A percentile compares a stretch with the other conserved stretches of the same genome.
These are phyloP conservation scores for Claviceps pusilla DNA, from an alignment of 2,329 filamentous ascomycete genomes.

Conservation along the genomic window DNA sequence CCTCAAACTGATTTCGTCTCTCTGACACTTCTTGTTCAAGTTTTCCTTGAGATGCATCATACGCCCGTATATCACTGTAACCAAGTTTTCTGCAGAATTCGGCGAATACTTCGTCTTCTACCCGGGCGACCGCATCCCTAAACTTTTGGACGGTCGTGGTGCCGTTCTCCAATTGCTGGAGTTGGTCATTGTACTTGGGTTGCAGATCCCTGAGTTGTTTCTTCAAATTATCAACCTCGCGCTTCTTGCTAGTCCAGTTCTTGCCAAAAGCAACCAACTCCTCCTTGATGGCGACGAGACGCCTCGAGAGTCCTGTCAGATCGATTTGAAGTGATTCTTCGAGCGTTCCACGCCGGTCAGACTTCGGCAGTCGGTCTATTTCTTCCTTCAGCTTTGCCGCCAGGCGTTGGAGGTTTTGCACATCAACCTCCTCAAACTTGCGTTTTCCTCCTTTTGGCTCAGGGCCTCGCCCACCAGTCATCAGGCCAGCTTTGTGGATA, in stretches of 20 bases:
- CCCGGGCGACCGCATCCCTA: slow-evolving; percentile 51
- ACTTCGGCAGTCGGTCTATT: slow-evolving; percentile 64
- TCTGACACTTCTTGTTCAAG: slow-evolving; percentile 80
- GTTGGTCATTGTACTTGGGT: slow-evolving; percentile 63
- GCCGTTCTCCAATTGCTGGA: slow-evolving; percentile 48
- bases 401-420: slow-evolving; percentile 67
- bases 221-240: slow-evolving; percentile 60
- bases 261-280: slow-evolving; percentile 67
- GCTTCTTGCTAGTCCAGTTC: slow-evolving; percentile 72
- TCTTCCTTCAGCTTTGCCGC: slow-evolving; percentile 64
- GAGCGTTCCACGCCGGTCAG: slow-evolving; percentile 56
- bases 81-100: slow-evolving; percentile 76
- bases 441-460: slow-evolving; percentile 61
- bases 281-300: slow-evolving; percentile 53
- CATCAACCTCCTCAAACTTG: slow-evolving; percentile 77
- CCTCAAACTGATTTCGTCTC: slow-evolving; percentile 73
- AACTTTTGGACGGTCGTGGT: slow-evolving; percentile 36
- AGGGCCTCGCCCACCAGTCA: slow-evolving; percentile 83
- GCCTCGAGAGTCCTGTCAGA: slow-evolving; percentile 63
- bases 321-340: slow-evolving; percentile 75
- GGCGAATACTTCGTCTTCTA: slow-evolving; percentile 79
- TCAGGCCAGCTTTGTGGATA: slow-evolving; percentile 89
- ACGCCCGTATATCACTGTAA: slow-evolving; percentile 79
- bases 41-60: slow-evolving; percentile 84
- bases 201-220: slow-evolving; percentile 59